Base-by-base conservation (phyloP, 176 grass and related monocot genomes). In the Elymus sibiricus region DNA sequence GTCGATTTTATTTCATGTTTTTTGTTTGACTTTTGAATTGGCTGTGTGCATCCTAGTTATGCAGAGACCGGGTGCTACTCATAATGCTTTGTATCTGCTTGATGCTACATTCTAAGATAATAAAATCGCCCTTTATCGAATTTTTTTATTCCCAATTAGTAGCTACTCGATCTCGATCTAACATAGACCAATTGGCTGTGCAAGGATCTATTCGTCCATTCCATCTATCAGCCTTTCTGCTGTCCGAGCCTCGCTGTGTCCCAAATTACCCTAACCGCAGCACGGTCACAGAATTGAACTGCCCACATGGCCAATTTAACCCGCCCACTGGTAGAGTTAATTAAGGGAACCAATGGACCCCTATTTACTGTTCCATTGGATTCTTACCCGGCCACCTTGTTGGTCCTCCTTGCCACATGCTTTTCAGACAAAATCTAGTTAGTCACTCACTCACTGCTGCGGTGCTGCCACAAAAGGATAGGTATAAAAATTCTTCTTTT, bases 351-450 rank as follows among this genome's bases (percentile, higher is more conserved):
- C n/a, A n/a, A n/a, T 29, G 29, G 39, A 22, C 37, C 26, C 22
- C 24, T 59, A 47, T 73, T 87, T 88, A 81, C 66, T 82, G 46
- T 88, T 88, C 65, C 86, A 90, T 91, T 88, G 86, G 82, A 91
- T 93, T 19, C 88, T 69, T 81, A 63, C 63, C 39, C 24, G 42
- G 25, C 25, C 71, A 74, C 42, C 14, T 47, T 26, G 34, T 44
- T 70, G 79, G 63, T 83, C 63, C 73, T 76, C 38, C 40, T 76
- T 64, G 39, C 58, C 81, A 85, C 89, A 60, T 68, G 78, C 76
- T 64, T 59, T 82, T 25, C 40, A 68, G 39, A 71, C 62, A 34
- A 74, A 79, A 92, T 85, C 73, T 60, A 19, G 28, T 55, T 82
- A 79, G 73, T 63, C 38, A 53, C 49, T 53, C 16, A 83, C 81